Evolutionary conservation across 768 basidiomycete genomes (phyloP), one percentile per base, ranked within the genome.

Genomic region (Sporobolomyces roseus): DNA sequence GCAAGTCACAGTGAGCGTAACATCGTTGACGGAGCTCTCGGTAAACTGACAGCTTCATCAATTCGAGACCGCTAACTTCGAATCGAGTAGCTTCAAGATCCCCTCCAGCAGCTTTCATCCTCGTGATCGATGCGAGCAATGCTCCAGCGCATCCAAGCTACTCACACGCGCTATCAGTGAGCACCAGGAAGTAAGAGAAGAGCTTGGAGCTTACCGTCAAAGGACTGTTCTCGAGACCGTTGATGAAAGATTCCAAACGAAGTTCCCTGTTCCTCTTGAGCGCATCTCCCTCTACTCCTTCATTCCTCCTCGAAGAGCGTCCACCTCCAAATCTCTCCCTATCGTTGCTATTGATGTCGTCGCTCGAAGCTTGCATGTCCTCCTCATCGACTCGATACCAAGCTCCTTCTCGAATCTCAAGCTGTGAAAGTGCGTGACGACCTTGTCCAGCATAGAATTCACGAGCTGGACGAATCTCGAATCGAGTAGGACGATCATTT

Each of bases 111-210:
- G 85, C 83, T 73, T 86, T 83, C 12, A 70, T 60, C 49, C 88
- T 84, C 27, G 84, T 81, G 27, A 96, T 81, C 69, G 90, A 83
- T 71, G 89, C 87, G 33, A 99, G 81, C 48, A 98, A 80, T 0
- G 89, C 90, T 1, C 91, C 93, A 10, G 90, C 81, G 4, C 88
- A 88, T 8, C 89, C 85, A 69, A 96, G 80, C 94, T 98, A 60
- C 35, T 35, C 16, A 12, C 23, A n/a, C n/a, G n/a, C n/a, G n/a
- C n/a, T n/a, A n/a, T n/a, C n/a, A n/a, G 9, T 51, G 52, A 68
- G 30, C 17, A 55, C 41, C 1, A n/a, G 27, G 16, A 51, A 48
- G 27, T 30, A 23, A 46, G 45, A 46, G 61, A 58, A 13, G 8
- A 45, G n/a, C 32, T 27, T 38, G n/a, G n/a, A 17, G 19, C 88